Base-by-base conservation (phyloP, 73 alveolate species). In the Paramecium sonneborni region DNA sequence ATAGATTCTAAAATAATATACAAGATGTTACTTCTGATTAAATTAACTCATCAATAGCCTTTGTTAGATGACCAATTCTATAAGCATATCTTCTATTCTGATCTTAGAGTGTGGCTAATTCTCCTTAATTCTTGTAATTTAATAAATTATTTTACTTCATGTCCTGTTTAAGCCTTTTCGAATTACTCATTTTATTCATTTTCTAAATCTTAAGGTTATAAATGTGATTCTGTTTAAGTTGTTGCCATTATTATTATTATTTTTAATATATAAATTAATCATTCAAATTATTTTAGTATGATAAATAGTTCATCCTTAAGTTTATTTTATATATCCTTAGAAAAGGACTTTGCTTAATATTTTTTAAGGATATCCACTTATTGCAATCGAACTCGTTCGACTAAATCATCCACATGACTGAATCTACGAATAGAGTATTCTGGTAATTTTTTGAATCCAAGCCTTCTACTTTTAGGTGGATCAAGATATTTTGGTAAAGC, bases 21-120 rank as follows among this genome's bases (percentile, higher is more conserved):
- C 3, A 52, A 20, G 3, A 5, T 21, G 10, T 52, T 52, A 52
- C 68, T 52, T 52, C 68, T 67, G 84, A 67, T 67, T 11, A 0
- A 30, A 67, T 30, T 44, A 67, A 67, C 6, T 67, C 84, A 67
- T 67, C 84, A 67, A 67, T 67, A 32, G 84, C 84, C 23, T 32
- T 67, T 67, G 48, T 67, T 9, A 67, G 9, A 26, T 67, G 84
- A 67, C 84, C 44, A 7, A 67, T 32, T 67, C 84, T 67, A 26
- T 67, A 67, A 11, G 38, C 84, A 67, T 10, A 26, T 32, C 84
- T 67, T 67, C 84, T 67, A 15, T 30, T 30, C 23, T 67, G 48
- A 67, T 67, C 84, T 67, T 67, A 8, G 21, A 67, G 20, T 32
- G 38, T 30, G 18, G 84, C 44, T 67, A 32, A 21, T 30, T 67